These are phyloP conservation scores for Periconia digitata DNA, from an alignment of 2,329 filamentous ascomycete species.

Conservation along the genomic window DNA sequence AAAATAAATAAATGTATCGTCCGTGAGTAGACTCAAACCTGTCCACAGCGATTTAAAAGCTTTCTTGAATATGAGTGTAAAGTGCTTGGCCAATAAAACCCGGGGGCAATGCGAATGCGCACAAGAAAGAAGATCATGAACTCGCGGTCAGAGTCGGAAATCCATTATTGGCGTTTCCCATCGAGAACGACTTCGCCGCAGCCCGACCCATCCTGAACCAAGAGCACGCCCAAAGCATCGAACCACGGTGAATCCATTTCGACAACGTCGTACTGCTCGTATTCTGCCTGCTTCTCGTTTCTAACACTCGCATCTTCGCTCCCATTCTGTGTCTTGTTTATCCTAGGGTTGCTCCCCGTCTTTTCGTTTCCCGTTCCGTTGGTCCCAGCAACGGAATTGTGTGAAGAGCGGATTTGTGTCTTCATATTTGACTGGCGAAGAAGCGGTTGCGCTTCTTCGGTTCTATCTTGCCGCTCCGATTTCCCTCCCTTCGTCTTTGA, in stretches of 20 bases:
- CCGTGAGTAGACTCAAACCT: no score
- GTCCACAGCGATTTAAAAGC: no score
- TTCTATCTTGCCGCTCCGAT: not conserved
- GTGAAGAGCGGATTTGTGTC: not conserved
- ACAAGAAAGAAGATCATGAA: no score
- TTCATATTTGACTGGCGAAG: not conserved
- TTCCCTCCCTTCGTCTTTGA: not conserved
- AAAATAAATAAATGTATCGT: no score
- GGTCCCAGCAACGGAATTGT: not conserved
- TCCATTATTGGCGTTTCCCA: no score
- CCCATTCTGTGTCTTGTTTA: not conserved
- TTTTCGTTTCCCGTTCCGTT: not conserved
- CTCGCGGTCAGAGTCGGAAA: no score
- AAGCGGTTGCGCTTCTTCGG: not conserved
- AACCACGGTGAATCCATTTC: not conserved
- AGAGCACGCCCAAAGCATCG: not conserved
- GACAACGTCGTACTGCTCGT: not conserved
- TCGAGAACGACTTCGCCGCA: no score
- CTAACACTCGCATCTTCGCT: no score
- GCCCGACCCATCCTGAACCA: not conserved
- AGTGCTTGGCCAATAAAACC: no score
- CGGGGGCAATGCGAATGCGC: no score
- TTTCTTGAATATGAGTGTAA: no score
- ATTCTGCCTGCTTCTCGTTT: not conserved
- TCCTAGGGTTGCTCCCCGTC: not conserved